These are phyloP conservation scores for Cladosporium sp. DNA, from an alignment of 2,329 filamentous ascomycete genomes.

Conservation along the genomic window DNA sequence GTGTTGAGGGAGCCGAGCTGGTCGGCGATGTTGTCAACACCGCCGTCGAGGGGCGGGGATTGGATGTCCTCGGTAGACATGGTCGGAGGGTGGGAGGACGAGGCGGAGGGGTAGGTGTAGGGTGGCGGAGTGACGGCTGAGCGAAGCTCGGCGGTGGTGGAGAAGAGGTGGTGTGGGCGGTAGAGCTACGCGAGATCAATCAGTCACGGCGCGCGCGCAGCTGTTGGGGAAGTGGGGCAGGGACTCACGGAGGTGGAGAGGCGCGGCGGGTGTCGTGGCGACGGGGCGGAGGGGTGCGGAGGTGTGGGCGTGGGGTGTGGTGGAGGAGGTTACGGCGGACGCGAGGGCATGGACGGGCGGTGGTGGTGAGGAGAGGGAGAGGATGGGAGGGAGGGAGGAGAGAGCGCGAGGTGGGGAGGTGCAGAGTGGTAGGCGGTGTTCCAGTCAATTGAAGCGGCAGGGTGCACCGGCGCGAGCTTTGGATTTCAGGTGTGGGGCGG, in stretches of 20 bases:
- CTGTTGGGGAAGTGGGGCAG: conserved; percentile 10
- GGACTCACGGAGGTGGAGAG: conserved; percentile 3
- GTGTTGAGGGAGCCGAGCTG: conserved; percentile 37
- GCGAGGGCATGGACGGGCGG: not conserved
- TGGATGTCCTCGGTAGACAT: conserved; percentile 29
- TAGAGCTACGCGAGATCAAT: conserved; percentile 3
- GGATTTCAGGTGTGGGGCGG: no score
- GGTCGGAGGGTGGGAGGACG: not conserved
- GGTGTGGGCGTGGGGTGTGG: not conserved
- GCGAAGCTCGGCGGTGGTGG: not conserved
- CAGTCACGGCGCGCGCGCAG: conserved; percentile 6
- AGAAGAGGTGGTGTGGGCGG: not conserved
- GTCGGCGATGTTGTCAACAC: conserved; percentile 33
- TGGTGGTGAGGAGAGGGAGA: not conserved
- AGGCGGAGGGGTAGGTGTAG: conserved; percentile 1
- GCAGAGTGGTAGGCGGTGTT: no score
- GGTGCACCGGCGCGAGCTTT: no score
- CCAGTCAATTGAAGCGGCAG: no score
- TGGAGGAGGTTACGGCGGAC: not conserved
- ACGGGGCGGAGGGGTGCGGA: conserved; percentile 2
- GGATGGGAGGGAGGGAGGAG: not conserved
- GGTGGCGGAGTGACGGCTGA: not conserved
- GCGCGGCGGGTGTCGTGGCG: not conserved
- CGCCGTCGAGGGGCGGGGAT: conserved; percentile 22
- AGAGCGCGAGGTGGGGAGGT: not conserved